phyloP scores from a whole-genome alignment of 192 early-diverging fungal species.

The Backusella circina region DNA sequence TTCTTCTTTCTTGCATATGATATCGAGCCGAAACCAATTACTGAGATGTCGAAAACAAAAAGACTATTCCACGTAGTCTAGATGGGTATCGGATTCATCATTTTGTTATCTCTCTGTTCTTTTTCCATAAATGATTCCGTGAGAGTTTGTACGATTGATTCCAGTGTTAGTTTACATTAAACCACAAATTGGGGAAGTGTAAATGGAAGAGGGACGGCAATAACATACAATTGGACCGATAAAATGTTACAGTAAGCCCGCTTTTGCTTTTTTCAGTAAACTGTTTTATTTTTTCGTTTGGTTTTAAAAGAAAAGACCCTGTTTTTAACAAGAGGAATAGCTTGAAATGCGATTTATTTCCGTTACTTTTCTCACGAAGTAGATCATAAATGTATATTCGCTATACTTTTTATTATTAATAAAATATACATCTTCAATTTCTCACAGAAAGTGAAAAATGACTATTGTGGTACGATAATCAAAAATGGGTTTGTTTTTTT shows the following conservation, averaged over 20 bases:
- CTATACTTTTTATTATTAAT: neutral
- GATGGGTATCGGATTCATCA: too few species aligned
- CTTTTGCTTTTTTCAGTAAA: neutral
- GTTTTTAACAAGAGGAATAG: too few species aligned
- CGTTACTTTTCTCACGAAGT: neutral
- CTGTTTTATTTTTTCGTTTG: neutral
- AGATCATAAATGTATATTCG: neutral
- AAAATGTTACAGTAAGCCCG: neutral
- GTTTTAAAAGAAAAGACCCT: neutral
- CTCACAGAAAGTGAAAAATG: neutral
- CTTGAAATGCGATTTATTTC: neutral
- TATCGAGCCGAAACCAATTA: neutral
- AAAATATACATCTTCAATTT: neutral
- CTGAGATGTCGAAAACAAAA: neutral
- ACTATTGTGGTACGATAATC: neutral
- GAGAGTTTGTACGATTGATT: neutral
- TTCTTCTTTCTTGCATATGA: neutral
- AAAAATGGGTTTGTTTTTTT: conserved; percentile 1
- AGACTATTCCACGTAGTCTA: too few species aligned
- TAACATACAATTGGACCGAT: neutral
- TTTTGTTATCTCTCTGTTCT: neutral
- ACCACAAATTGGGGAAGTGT: neutral
- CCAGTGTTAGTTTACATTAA: neutral
- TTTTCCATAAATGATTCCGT: neutral
- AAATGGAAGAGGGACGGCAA: neutral